A percentile compares a stretch with the other conserved stretches of the same genome.
Conservation (phyloP, 1,284 basidiomycete genomes). For the Malassezia nana region DNA sequence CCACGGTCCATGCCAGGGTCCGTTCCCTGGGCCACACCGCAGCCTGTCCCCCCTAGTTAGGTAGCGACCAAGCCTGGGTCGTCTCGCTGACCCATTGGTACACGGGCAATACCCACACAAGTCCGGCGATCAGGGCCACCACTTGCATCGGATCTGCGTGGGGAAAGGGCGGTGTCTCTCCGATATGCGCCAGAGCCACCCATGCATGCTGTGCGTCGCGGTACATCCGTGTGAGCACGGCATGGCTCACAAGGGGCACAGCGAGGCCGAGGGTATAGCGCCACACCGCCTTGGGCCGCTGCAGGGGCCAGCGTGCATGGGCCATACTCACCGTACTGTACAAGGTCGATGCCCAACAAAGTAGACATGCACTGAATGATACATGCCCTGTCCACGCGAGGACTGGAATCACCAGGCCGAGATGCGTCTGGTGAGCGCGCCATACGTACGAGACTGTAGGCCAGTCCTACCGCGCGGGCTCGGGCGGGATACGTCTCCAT, state of each 20-base stretch:
- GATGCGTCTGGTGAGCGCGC: constrained; percentile 2
- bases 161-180: background rate
- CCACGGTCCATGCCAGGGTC: background rate
- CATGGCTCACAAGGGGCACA: constrained; percentile 7
- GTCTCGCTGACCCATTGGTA: constrained; percentile 12
- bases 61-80: constrained; percentile 8
- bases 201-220: constrained; percentile 1
- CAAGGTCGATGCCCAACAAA: background rate
- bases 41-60: constrained; percentile 15
- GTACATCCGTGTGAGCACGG: background rate
- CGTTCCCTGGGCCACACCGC: background rate
- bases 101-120: constrained; percentile 14
- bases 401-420: background rate
- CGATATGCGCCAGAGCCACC: background rate
- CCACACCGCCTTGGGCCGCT: background rate
- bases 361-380: background rate
- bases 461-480: background rate
- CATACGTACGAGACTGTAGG: constrained; percentile 2
- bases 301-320: background rate
- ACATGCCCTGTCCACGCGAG: background rate
- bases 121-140: constrained; percentile 10
- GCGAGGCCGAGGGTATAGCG: background rate
- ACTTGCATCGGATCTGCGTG: constrained; percentile 5
- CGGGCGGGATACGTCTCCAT: constrained; percentile 9
- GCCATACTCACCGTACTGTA: background rate